phyloP scores from a whole-genome alignment of 202 grass and related monocot genomes.

The Dendrocalamus latiflorus region DNA sequence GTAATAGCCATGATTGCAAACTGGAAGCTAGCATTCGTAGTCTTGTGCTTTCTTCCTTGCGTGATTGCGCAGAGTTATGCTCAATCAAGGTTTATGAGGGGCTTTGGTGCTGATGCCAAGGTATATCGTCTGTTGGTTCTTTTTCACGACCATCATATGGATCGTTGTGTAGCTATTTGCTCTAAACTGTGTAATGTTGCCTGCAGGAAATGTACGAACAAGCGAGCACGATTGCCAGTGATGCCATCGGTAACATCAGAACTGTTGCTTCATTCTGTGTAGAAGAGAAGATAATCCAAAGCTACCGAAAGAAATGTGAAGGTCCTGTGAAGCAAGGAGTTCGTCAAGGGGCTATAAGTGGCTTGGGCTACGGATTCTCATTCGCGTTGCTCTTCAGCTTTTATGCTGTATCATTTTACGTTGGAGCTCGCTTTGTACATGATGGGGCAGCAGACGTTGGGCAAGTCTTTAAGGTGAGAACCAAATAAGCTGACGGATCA shows the following conservation, averaged over 20 bases:
- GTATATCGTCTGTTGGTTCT: slow-evolving; percentile 23
- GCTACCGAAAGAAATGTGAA: slow-evolving; percentile 59
- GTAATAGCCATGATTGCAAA: slow-evolving; percentile 66
- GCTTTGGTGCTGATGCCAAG: slow-evolving; percentile 71
- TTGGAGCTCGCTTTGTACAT: slow-evolving; percentile 51
- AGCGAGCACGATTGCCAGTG: slow-evolving; percentile 75
- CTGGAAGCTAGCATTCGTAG: slow-evolving; percentile 61
- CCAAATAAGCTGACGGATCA: neutral
- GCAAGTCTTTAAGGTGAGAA: slow-evolving; percentile 59
- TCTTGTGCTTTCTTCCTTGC: slow-evolving; percentile 58
- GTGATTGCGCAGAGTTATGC: slow-evolving; percentile 53
- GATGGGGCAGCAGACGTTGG: slow-evolving; percentile 44
- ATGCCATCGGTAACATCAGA: slow-evolving; percentile 64
- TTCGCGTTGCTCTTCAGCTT: slow-evolving; percentile 58
- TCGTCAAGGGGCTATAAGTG: slow-evolving; percentile 56
- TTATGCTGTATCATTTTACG: slow-evolving; percentile 65
- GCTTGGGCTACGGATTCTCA: slow-evolving; percentile 59
- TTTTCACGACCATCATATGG: neutral
- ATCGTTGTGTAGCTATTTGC: neutral
- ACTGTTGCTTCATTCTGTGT: slow-evolving; percentile 66
- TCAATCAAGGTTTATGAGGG: slow-evolving; percentile 53
- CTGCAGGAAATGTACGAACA: slow-evolving; percentile 75
- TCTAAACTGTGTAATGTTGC: slow-evolving; percentile 1
- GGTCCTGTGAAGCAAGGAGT: slow-evolving; percentile 50
- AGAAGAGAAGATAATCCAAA: slow-evolving; percentile 49